phyloP scores from a whole-genome alignment of 768 basidiomycete genomes.

The Lentinula edodes region DNA sequence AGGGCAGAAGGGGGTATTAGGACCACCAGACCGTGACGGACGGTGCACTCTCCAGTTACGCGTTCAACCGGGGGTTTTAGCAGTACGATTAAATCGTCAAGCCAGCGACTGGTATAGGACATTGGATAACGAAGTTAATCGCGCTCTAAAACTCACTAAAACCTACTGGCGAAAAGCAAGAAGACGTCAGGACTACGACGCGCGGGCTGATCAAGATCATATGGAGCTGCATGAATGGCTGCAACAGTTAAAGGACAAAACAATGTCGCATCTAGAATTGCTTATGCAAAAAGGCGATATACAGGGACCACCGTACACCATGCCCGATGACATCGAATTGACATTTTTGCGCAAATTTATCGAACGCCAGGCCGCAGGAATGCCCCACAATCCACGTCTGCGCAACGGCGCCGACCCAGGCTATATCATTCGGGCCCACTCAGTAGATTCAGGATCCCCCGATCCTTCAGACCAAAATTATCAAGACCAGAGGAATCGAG shows the following conservation, averaged over 20 bases:
- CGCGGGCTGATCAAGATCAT: conserved; percentile 81
- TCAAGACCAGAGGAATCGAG: conserved; percentile 19
- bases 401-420: conserved; percentile 42
- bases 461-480: conserved; percentile 38
- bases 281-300: conserved; percentile 88
- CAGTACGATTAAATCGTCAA: conserved; percentile 66
- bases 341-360: conserved; percentile 78
- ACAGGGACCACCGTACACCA: conserved; percentile 74
- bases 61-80: conserved; percentile 79
- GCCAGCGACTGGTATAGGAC: conserved; percentile 80
- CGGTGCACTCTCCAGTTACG: conserved; percentile 73
- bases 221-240: conserved; percentile 89
- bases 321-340: conserved; percentile 76
- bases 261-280: conserved; percentile 81
- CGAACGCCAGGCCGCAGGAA: conserved; percentile 68
- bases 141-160: conserved; percentile 78
- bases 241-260: conserved; percentile 83
- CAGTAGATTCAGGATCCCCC: conserved; percentile 41
- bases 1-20: conserved; percentile 77
- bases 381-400: conserved; percentile 77
- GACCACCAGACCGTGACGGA: conserved; percentile 68
- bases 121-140: conserved; percentile 74
- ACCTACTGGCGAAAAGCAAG: conserved; percentile 83
- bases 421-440: conserved; percentile 38
- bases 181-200: conserved; percentile 79